These are phyloP conservation scores for Tremellales sp. DNA, from an alignment of 1,284 basidiomycete species.

Conservation along the genomic window DNA sequence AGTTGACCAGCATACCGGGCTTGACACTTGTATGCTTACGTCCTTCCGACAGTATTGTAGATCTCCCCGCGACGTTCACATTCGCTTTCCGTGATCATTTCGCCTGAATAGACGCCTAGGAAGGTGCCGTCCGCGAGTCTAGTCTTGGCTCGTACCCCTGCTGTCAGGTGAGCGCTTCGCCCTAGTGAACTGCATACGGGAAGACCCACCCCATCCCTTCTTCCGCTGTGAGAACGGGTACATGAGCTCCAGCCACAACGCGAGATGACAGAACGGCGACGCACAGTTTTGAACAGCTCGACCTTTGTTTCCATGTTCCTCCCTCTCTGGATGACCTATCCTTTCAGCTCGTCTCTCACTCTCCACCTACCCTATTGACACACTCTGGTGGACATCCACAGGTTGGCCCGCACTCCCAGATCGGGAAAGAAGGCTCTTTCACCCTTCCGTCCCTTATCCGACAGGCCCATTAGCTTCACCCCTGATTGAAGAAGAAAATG, in stretches of 20 bases:
- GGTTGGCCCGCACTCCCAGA: conserved; percentile 80
- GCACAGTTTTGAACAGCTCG: conserved; percentile 56
- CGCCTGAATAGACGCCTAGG: conserved; percentile 79
- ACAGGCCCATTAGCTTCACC: conserved; percentile 12
- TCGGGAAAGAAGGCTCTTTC: conserved; percentile 57
- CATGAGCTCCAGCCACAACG: not conserved
- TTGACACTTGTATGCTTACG: conserved; percentile 40
- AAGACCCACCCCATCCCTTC: conserved; percentile 73
- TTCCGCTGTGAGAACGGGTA: conserved; percentile 21
- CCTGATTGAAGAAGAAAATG: not conserved
- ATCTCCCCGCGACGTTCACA: conserved; percentile 61
- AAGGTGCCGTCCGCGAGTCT: conserved; percentile 67
- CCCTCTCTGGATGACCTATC: conserved; percentile 76
- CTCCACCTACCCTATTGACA: conserved; percentile 74
- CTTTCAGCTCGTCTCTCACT: conserved; percentile 24
- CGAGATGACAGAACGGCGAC: not conserved
- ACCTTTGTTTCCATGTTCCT: conserved; percentile 62
- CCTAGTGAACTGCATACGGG: not conserved
- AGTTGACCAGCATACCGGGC: not conserved
- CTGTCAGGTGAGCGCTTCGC: conserved; percentile 1
- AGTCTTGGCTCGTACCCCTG: conserved; percentile 64
- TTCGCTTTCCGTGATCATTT: conserved; percentile 66
- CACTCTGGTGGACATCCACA: conserved; percentile 79
- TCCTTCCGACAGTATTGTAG: conserved; percentile 72
- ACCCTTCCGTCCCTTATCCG: conserved; percentile 52